Evolutionary conservation across 768 basidiomycete genomes (phyloP), one percentile per base, ranked within the genome.

Genomic region (Leucocoprinus birnbaumii): DNA sequence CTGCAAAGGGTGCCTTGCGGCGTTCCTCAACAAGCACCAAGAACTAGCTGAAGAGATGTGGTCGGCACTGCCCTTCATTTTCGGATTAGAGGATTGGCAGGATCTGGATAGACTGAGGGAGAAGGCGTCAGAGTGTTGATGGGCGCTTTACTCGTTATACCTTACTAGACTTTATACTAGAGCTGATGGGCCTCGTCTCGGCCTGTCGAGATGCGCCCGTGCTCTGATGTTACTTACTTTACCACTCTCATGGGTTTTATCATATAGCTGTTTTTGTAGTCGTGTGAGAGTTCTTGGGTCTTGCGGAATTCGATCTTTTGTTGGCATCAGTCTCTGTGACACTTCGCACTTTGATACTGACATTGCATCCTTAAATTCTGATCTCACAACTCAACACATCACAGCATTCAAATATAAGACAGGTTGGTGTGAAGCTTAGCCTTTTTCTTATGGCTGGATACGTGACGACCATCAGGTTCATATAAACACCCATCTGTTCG

Each of bases 31-130:
- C 4, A 46, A 58, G 6, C 65, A 61, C 35, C 48, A 50, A 45
- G 42, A 52, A 26, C 62, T 67, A 19, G 61, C 64, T 41, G 45
- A 64, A 52, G 59, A 59, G 48, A 64, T 74, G 64, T 70, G 72
- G 73, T 55, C 62, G 8, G 61, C 62, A 48, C 51, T 74, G 34
- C 69, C 69, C 2, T 53, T 58, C 1, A 65, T 69, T 50, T 73
- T 72, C 55, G 63, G 63, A 9, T 55, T 71, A 2, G 63, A 63
- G 2, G 43, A 50, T 14, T 72, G 71, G 71, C 60, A 61, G 25
- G 61, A 63, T 16, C 58, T 72, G 56, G 66, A 70, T 53, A 53
- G 34, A 21, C 27, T 51, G 51, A 64, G 56, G 61, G 43, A 53
- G 22, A 48, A 44, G 41, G 59, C 63, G 13, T 61, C 65, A 21